These are phyloP conservation scores for Moesziomyces globuligerus DNA, from an alignment of 1,284 basidiomycete genomes.

Conservation along the genomic window DNA sequence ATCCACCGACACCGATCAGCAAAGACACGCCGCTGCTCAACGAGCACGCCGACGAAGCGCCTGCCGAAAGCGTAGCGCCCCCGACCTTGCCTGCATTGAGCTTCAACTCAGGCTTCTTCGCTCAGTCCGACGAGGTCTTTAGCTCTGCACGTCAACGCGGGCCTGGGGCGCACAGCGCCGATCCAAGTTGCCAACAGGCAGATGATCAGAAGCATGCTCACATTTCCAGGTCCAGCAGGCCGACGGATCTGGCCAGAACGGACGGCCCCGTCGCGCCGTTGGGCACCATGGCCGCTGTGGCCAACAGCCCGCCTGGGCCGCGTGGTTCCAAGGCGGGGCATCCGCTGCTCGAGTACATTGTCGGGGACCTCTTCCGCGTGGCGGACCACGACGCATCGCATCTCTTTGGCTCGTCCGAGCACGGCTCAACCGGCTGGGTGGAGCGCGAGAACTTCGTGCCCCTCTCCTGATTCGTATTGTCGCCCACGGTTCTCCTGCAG, in stretches of 20 bases:
- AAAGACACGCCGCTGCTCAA: slow-evolving; percentile 35
- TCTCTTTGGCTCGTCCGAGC: slow-evolving; percentile 43
- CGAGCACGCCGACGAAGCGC: slow-evolving; percentile 3
- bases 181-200: not conserved
- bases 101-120: slow-evolving; percentile 49
- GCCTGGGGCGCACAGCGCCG: slow-evolving; percentile 1
- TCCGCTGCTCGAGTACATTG: slow-evolving; percentile 39
- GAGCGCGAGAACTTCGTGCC: slow-evolving; percentile 46
- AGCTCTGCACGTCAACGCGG: slow-evolving; percentile 10
- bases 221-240: not conserved
- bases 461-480: slow-evolving; percentile 6
- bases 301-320: slow-evolving; percentile 21
- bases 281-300: slow-evolving; percentile 39
- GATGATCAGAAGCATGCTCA: not conserved
- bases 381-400: slow-evolving; percentile 17
- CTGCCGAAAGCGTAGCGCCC: not conserved
- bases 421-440: slow-evolving; percentile 46
- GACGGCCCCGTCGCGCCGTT: not conserved
- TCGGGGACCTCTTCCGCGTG: slow-evolving; percentile 50
- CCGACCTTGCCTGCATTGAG: slow-evolving; percentile 39
- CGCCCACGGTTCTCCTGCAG: too few species aligned
- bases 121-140: slow-evolving; percentile 27
- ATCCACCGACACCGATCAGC: slow-evolving; percentile 47
- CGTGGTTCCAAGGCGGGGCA: slow-evolving; percentile 27
- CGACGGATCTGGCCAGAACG: not conserved